Evolutionary conservation across 2,329 filamentous ascomycete species (phyloP).

Genomic region (Hypoxylon sp.): DNA sequence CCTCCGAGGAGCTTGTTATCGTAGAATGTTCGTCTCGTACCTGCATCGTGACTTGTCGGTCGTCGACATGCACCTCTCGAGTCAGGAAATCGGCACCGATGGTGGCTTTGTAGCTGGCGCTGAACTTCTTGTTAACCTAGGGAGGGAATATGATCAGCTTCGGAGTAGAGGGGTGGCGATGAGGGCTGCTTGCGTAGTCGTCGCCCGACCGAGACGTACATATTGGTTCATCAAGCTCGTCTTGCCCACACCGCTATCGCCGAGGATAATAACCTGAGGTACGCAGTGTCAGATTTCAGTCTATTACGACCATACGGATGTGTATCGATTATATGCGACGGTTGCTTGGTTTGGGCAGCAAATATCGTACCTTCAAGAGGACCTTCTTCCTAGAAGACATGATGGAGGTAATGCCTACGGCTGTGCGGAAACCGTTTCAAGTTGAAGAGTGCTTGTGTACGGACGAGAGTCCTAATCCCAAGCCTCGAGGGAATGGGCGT

Average conservation of each 20-base stretch:
- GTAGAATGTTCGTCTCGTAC: conserved; percentile 54
- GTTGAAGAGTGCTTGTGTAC: neutral
- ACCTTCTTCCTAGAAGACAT: conserved; percentile 92
- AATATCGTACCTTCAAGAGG: conserved; percentile 75
- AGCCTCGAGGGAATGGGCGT: conserved; percentile 1
- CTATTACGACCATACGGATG: neutral
- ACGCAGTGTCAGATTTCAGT: conserved; percentile 9
- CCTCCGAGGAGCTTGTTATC: conserved; percentile 26
- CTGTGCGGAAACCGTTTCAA: conserved; percentile 6
- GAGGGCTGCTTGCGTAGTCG: conserved; percentile 7
- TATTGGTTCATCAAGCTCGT: conserved; percentile 99
- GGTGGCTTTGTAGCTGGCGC: conserved; percentile 98
- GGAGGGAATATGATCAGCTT: conserved; percentile 24
- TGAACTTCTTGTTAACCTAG: conserved; percentile 99
- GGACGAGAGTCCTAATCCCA: conserved; percentile 3
- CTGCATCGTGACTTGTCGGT: conserved; percentile 98
- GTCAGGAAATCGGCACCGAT: conserved; percentile 99
- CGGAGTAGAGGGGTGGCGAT: conserved; percentile 3
- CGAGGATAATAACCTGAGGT: conserved; percentile 92
- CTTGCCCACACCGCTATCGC: conserved; percentile 98
- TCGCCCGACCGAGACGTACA: conserved; percentile 67
- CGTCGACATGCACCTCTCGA: conserved; percentile 96
- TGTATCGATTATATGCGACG: conserved; percentile 5
- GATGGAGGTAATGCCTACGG: conserved; percentile 43
- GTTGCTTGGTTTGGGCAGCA: conserved; percentile 9